Percentiles rank a stretch among this genome's conserved stretches.
Conservation (phyloP, 2,329 filamentous ascomycete genomes). For the Ceratocystis albifundus region DNA sequence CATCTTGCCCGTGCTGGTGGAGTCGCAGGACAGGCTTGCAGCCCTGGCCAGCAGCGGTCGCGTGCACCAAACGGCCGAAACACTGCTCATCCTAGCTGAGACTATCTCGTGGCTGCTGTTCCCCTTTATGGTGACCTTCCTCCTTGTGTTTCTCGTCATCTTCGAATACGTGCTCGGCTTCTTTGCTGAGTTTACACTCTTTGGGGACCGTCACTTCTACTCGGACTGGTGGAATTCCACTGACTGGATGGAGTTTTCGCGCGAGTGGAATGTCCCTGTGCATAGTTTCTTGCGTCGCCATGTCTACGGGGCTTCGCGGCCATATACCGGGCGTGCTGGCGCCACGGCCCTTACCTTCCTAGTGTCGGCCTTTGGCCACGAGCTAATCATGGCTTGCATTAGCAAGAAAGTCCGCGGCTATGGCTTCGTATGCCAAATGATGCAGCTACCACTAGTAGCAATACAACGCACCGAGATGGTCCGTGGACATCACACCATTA, state of each 20-base stretch:
- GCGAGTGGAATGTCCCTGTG: slow-evolving; percentile 96
- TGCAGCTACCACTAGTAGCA: slow-evolving; percentile 90
- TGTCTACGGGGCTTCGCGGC: slow-evolving; percentile 75
- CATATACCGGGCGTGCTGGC: slow-evolving; percentile 60
- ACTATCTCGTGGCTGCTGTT: slow-evolving; percentile 85
- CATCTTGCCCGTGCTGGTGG: slow-evolving; percentile 76
- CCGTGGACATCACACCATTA: slow-evolving; percentile 61
- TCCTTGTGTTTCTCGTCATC: slow-evolving; percentile 93
- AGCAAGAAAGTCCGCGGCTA: slow-evolving; percentile 94
- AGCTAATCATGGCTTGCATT: slow-evolving; percentile 95
- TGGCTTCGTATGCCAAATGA: slow-evolving; percentile 89
- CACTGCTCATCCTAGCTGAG: slow-evolving; percentile 70
- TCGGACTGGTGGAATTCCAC: slow-evolving; percentile 64
- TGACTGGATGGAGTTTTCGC: slow-evolving; percentile 90
- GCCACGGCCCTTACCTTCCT: slow-evolving; percentile 88
- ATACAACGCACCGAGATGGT: slow-evolving; percentile 73
- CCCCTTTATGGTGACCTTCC: slow-evolving; percentile 91
- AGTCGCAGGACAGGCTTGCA: slow-evolving; percentile 47
- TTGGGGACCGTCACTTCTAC: slow-evolving; percentile 92
- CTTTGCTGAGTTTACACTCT: slow-evolving; percentile 86
- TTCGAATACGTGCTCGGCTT: slow-evolving; percentile 95
- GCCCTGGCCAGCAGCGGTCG: background rate
- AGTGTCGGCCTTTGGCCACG: slow-evolving; percentile 78
- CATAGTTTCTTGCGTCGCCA: slow-evolving; percentile 91
- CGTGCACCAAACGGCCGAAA: slow-evolving; percentile 40